Conservation (phyloP, 2,329 filamentous ascomycete species). For the Xylaria sp. region DNA sequence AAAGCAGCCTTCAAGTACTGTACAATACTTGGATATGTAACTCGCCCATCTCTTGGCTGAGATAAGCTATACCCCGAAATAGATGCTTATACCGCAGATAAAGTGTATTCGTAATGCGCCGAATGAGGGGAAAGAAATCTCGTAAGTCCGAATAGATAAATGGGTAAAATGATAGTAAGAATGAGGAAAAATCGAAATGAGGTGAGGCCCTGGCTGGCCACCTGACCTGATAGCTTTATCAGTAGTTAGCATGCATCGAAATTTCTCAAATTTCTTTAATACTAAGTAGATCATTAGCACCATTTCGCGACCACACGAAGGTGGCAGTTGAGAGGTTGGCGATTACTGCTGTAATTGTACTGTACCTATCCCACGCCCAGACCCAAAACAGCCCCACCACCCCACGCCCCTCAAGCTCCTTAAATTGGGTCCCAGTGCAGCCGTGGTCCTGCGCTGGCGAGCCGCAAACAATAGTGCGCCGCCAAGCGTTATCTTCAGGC, state of each 20-base stretch:
- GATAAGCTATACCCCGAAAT: conserved; percentile 16
- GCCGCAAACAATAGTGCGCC: not conserved
- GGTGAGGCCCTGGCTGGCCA: not conserved
- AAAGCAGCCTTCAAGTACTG: not conserved
- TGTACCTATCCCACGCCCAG: conserved; percentile 33
- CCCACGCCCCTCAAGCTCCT: conserved; percentile 23
- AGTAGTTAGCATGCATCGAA: not conserved
- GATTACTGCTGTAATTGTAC: not conserved
- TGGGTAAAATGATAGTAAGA: not conserved
- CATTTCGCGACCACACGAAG: not conserved
- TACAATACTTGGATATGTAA: not conserved
- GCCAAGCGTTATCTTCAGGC: not conserved
- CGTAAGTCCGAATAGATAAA: not conserved
- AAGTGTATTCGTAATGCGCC: not conserved
- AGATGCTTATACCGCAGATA: conserved; percentile 20
- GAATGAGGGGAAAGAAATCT: not conserved
- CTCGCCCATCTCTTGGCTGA: conserved; percentile 20
- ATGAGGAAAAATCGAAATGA: not conserved
- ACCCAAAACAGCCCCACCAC: conserved; percentile 27
- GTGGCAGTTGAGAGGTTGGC: conserved; percentile 6
- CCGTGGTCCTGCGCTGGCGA: not conserved
- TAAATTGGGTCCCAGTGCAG: conserved; percentile 19
- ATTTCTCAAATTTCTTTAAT: too few relatives aligned
- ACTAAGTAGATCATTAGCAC: not conserved
- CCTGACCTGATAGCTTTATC: conserved; percentile 16